Evolutionary conservation across 441 rosid genomes (phyloP).

Genomic region (Dalechampia spathulata): DNA sequence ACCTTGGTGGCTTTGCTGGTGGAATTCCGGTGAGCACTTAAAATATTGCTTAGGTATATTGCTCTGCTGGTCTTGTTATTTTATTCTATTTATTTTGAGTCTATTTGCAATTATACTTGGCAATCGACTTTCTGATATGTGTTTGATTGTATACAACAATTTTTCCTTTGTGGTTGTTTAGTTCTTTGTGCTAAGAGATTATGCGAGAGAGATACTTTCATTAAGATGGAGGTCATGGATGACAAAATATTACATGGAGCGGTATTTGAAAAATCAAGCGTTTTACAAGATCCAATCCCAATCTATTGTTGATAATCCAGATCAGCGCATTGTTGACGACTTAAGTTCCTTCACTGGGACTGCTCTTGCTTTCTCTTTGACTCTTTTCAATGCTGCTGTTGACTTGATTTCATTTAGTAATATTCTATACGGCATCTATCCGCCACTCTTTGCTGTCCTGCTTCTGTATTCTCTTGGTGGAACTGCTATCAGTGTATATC

Average conservation of each 20-base stretch:
- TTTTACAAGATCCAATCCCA: constrained; percentile 95
- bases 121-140: neutral
- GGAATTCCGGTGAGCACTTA: constrained; percentile 87
- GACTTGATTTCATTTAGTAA: constrained; percentile 96
- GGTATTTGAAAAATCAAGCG: constrained; percentile 59
- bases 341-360: constrained; percentile 83
- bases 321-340: constrained; percentile 93
- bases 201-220: constrained; percentile 69
- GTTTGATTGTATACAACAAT: neutral
- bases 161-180: constrained; percentile 21
- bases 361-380: constrained; percentile 78
- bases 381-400: constrained; percentile 66
- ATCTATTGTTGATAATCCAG: constrained; percentile 85
- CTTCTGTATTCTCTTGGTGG: constrained; percentile 79
- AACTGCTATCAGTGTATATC: constrained; percentile 70
- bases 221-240: constrained; percentile 98
- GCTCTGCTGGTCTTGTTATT: constrained; percentile 12
- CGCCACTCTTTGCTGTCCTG: constrained; percentile 81
- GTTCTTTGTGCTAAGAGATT: constrained; percentile 92
- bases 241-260: constrained; percentile 81
- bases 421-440: constrained; percentile 84
- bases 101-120: neutral
- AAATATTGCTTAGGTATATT: constrained; percentile 32
- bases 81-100: neutral
- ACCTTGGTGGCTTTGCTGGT: constrained; percentile 78